These are phyloP conservation scores for Neocallimastix lanati DNA, from an alignment of 192 early-diverging fungal genomes.

Conservation along the genomic window DNA sequence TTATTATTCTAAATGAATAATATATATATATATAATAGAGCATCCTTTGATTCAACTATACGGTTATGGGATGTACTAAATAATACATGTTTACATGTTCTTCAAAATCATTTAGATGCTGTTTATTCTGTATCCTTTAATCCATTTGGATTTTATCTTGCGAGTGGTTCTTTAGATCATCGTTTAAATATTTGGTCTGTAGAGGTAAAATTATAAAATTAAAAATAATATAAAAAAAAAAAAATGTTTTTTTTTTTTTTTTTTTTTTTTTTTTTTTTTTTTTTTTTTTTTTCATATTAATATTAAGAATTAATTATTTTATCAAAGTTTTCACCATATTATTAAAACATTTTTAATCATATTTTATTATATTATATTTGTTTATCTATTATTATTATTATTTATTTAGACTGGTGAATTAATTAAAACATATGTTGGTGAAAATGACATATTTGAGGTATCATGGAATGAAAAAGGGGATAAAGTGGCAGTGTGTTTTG, in stretches of 20 bases:
- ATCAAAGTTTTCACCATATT: no score
- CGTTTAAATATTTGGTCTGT: constrained; percentile 56
- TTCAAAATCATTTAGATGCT: constrained; percentile 3
- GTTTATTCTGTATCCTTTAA: constrained; percentile 48
- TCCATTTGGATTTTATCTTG: constrained; percentile 51
- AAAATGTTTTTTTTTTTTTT: no score
- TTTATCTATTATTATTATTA: not conserved
- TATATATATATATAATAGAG: constrained; percentile 6
- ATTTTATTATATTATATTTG: no score
- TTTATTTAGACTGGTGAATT: constrained; percentile 10
- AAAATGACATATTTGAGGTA: constrained; percentile 38
- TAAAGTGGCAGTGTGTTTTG: constrained; percentile 29
- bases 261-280: no score
- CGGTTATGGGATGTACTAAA: constrained; percentile 70
- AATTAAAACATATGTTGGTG: constrained; percentile 27
- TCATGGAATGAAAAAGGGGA: constrained; percentile 35
- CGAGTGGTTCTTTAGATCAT: constrained; percentile 59
- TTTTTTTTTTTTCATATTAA: no score
- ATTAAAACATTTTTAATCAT: no score
- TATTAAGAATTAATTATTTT: no score
- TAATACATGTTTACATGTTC: constrained; percentile 30
- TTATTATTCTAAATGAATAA: not conserved
- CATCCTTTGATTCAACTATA: constrained; percentile 63
- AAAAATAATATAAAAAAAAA: no score
- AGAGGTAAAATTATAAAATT: constrained; percentile 25